Conservation (phyloP, 202 grass and related monocot species). For the Tripidium arundinaceum region DNA sequence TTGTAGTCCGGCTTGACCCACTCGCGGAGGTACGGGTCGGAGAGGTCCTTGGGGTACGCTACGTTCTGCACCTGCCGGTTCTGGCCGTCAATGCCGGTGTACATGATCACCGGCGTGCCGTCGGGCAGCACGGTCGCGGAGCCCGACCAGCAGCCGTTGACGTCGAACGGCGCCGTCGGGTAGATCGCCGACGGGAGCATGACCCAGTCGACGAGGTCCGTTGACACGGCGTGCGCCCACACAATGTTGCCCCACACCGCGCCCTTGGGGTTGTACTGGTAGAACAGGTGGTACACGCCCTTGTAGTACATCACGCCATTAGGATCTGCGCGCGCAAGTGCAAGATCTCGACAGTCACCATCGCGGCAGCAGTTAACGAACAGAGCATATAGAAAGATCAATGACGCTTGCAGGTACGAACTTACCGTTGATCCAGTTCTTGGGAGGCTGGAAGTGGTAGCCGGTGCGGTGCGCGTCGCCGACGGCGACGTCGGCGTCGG, state of each 20-base stretch:
- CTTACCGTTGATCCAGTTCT: slow-evolving; percentile 86
- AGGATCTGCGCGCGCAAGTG: slow-evolving; percentile 28
- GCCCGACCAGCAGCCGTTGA: slow-evolving; percentile 65
- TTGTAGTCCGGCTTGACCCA: slow-evolving; percentile 59
- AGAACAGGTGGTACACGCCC: slow-evolving; percentile 65
- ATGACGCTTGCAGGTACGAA: neutral
- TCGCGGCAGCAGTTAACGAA: neutral
- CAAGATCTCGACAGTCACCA: neutral
- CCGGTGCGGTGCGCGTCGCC: slow-evolving; percentile 27
- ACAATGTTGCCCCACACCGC: slow-evolving; percentile 56
- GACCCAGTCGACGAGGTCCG: slow-evolving; percentile 59
- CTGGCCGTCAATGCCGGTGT: slow-evolving; percentile 43
- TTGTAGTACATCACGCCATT: slow-evolving; percentile 64
- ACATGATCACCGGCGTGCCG: slow-evolving; percentile 53
- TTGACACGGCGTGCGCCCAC: slow-evolving; percentile 64
- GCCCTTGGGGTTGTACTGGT: slow-evolving; percentile 63
- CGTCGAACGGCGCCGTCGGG: slow-evolving; percentile 46
- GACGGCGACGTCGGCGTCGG: too few relatives aligned
- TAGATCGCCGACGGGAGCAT: slow-evolving; percentile 44
- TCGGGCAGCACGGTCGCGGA: slow-evolving; percentile 44
- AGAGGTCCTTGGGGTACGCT: slow-evolving; percentile 43
- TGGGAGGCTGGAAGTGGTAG: slow-evolving; percentile 74
- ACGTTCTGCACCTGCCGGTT: slow-evolving; percentile 64
- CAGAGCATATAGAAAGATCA: neutral
- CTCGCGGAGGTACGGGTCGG: slow-evolving; percentile 48